phyloP scores from a whole-genome alignment of 768 basidiomycete species.

The Lactarius indigo region DNA sequence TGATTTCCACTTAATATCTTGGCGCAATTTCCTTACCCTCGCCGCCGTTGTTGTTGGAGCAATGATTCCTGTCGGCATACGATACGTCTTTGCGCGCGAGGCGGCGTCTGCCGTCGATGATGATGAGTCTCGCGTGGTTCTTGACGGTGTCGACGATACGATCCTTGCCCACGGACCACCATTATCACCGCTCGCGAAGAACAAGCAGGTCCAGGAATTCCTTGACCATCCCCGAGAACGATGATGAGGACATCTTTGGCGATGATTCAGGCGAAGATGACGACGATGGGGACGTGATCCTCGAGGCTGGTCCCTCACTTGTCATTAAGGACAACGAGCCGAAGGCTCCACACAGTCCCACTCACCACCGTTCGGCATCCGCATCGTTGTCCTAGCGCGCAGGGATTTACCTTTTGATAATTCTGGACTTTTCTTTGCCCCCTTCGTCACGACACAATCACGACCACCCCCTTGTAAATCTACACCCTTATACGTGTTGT shows the following conservation, averaged over 20 bases:
- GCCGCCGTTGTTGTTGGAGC: constrained; percentile 85
- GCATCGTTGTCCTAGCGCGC: neutral
- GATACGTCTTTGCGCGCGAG: constrained; percentile 75
- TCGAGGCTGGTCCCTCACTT: constrained; percentile 70
- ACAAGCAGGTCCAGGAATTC: constrained; percentile 32
- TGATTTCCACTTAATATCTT: constrained; percentile 92
- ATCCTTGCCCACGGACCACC: constrained; percentile 58
- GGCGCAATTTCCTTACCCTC: constrained; percentile 84
- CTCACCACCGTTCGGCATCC: constrained; percentile 9
- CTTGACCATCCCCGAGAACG: constrained; percentile 33
- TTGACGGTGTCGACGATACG: constrained; percentile 34
- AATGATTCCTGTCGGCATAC: constrained; percentile 87
- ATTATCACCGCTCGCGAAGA: constrained; percentile 38
- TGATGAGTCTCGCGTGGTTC: constrained; percentile 35
- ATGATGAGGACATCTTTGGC: constrained; percentile 15
- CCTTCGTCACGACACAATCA: neutral
- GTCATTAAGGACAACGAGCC: constrained; percentile 37
- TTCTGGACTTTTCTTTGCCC: neutral
- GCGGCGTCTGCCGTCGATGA: constrained; percentile 40
- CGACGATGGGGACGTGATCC: constrained; percentile 69
- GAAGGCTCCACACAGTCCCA: constrained; percentile 4
- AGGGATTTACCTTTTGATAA: neutral
- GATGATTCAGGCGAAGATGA: constrained; percentile 44
- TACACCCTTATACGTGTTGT: constrained; percentile 11
- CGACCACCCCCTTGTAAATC: constrained; percentile 3